A percentile compares a stretch with the other conserved stretches of the same genome.
phyloP scores from a whole-genome alignment of 108 stramenopile species.

The Skeletonema costatum region DNA sequence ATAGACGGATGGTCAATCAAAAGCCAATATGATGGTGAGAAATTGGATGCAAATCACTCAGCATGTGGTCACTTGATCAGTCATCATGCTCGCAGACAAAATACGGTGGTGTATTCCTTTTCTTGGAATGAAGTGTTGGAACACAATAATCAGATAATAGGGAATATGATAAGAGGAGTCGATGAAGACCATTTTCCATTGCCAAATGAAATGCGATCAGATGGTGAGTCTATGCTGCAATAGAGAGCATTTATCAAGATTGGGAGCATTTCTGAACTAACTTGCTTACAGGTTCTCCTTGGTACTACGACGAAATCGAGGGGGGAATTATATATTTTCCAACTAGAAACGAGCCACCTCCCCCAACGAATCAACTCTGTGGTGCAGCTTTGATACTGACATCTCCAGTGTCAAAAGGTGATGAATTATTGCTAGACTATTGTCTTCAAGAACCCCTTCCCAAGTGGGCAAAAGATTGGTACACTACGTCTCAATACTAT shows the following conservation, averaged over 20 bases:
- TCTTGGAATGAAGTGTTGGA: constrained; percentile 37
- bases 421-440: constrained; percentile 54
- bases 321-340: constrained; percentile 22
- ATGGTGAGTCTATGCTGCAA: constrained; percentile 3
- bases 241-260: neutral
- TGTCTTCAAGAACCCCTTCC: constrained; percentile 30
- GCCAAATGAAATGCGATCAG: constrained; percentile 43
- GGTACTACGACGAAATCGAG: constrained; percentile 41
- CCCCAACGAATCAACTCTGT: constrained; percentile 3
- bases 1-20: constrained; percentile 38
- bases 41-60: constrained; percentile 44
- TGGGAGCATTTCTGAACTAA: neutral
- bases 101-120: constrained; percentile 34
- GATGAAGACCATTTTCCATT: neutral
- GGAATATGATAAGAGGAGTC: neutral
- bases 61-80: constrained; percentile 58
- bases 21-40: constrained; percentile 7
- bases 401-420: constrained; percentile 13
- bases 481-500: neutral
- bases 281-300: constrained; percentile 21
- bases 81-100: constrained; percentile 28
- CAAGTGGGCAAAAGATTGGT: constrained; percentile 31
- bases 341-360: neutral
- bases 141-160: neutral
- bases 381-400: constrained; percentile 46